Evolutionary conservation across 2,329 filamentous ascomycete species (phyloP), one percentile per base, ranked within the genome.

Genomic region (Penicillium hordei): DNA sequence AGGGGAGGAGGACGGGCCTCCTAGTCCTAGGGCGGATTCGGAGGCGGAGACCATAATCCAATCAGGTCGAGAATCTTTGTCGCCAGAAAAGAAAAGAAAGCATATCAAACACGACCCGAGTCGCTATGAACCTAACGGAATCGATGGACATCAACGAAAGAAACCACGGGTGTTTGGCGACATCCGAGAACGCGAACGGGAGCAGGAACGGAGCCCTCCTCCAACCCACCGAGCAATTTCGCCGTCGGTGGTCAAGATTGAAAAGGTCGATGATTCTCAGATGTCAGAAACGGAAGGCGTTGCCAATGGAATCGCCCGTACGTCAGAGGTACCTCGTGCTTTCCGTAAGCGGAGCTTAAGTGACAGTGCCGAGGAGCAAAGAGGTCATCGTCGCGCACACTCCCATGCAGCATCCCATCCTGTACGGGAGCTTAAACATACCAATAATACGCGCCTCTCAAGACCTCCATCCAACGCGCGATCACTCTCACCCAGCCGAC

Each of bases 1-100:
- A 48, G 66, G 60, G 48, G 70, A 74, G 44, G 69, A 64, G 48
- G 72, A 78, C 55, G 75, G 69, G 29, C 68, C 69, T 25, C 67
- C 67, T 54, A 74, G 75, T 58, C 74, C 73, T 58, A 76, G 69
- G 68, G 76, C 76, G 48, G 78, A 80, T 65, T 80, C 78, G 44
- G 78, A 80, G 69, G 78, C 78, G 53, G 78, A 80, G 67, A 80
- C 78, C 21, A 77, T 79, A 58, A 80, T 80, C 55, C 77, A 80
- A 64, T 80, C 76, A 13, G 76, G 75, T 52, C 74, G 76, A 40
- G 76, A 78, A 62, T 75, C 74, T 33, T 61, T 78, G 55, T 78
- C 78, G 7, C 77, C 78, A 5, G 76, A 79, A 67, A 79, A 80
- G 68, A 76, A 75, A 65, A 74, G 74, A 57, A 76, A 74, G 57